A percentile compares a stretch with the other conserved stretches of the same genome.
phyloP scores from a whole-genome alignment of 345 rosid genomes.

The Turritis glabra region DNA sequence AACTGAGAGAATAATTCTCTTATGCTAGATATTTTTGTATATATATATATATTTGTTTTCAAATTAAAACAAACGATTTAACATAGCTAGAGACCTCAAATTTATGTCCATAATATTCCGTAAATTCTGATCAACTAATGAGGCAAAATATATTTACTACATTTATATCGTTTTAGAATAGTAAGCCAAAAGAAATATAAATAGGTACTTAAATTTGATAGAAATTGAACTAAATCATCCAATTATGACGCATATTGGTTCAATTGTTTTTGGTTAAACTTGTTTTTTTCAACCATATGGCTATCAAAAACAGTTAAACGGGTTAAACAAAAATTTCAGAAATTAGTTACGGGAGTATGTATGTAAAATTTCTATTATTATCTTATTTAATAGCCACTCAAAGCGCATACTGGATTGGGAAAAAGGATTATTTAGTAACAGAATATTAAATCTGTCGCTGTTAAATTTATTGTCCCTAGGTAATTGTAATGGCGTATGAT shows the following conservation, averaged over 20 bases:
- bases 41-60: too few species aligned
- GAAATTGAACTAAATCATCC: background rate
- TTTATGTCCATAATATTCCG: too few species aligned
- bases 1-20: too few species aligned
- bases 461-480: constrained; percentile 3
- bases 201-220: background rate
- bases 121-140: too few species aligned
- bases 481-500: background rate
- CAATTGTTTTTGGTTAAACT: background rate
- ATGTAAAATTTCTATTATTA: too few species aligned
- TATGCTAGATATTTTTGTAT: too few species aligned
- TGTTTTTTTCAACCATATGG: background rate
- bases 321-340: background rate
- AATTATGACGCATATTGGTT: background rate
- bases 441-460: background rate
- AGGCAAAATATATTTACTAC: too few species aligned
- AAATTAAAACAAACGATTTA: too few species aligned
- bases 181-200: background rate
- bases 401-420: background rate
- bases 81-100: too few species aligned
- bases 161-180: background rate
- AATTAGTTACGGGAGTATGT: background rate
- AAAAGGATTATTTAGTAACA: background rate
- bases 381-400: background rate
- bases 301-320: background rate